Evolutionary conservation across 805 yeast species (phyloP), one percentile per base, ranked within the genome.

Genomic region (Saccharomyces paradoxus): DNA sequence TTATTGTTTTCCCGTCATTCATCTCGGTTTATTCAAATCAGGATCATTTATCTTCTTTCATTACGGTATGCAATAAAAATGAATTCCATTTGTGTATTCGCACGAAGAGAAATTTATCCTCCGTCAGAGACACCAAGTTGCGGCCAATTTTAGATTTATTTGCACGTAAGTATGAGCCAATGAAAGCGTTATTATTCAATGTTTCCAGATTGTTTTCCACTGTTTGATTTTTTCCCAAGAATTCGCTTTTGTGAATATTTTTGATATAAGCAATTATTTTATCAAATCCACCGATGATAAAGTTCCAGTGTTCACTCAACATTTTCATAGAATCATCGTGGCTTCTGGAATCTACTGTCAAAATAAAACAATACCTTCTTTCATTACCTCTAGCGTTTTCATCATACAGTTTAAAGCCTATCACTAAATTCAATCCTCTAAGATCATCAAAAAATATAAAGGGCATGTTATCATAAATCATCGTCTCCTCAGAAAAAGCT

Each of bases 371-470:
- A 60, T 84, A 86, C 52, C 86, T 77, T 55, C 92, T 71, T 64
- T 86, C 90, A 1, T 86, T 81, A 1, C 92, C 92, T 54, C 92
- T 73, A 0, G 92, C 90, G 50, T 81, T 80, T 12, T 75, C 69
- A 65, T 86, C 92, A 46, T 74, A 73, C 30, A 85, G 66, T 63
- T 84, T 84, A 71, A 86, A 84, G 3, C 83, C 77, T 54, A 80
- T 73, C 13, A 80, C 76, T 7, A 86, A 67, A 29, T 88, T 81
- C 58, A 79, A 78, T 0, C 91, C 91, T 55, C 80, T 75, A 3
- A 71, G 62, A 12, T 78, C 77, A 60, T 86, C 89, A 3, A 87
- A 89, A 61, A 80, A 82, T 58, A 80, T 79, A 61, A 84, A 70
- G 0, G 90, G 89, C 51, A 79, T 77, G 26, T 80, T 72, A 46